Evolutionary conservation across 2,329 filamentous ascomycete species (phyloP).

Genomic region (Curvularia sp.): DNA sequence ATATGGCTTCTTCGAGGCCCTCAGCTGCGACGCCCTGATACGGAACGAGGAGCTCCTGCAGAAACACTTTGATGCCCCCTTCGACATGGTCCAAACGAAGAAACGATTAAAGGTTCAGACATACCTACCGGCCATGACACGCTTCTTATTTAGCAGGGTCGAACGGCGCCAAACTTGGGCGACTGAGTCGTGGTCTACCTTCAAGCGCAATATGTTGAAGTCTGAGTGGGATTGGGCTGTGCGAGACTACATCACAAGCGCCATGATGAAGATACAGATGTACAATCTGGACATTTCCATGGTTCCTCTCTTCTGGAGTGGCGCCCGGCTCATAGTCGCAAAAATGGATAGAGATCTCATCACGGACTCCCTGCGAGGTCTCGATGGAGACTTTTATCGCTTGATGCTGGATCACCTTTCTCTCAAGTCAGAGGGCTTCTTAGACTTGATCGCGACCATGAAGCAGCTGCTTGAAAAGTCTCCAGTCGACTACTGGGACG

Average conservation of each 20-base stretch:
- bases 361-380: slow-evolving; percentile 75
- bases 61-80: slow-evolving; percentile 79
- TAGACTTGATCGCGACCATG: slow-evolving; percentile 74
- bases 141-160: slow-evolving; percentile 81
- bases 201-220: slow-evolving; percentile 68
- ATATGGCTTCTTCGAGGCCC: slow-evolving; percentile 83
- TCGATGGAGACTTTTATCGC: slow-evolving; percentile 74
- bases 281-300: slow-evolving; percentile 60
- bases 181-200: slow-evolving; percentile 69
- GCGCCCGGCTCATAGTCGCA: slow-evolving; percentile 74
- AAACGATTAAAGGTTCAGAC: slow-evolving; percentile 78
- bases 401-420: slow-evolving; percentile 70
- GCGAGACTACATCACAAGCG: slow-evolving; percentile 72
- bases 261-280: slow-evolving; percentile 68
- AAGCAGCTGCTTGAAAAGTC: slow-evolving; percentile 76
- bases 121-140: slow-evolving; percentile 81
- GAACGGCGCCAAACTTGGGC: slow-evolving; percentile 72
- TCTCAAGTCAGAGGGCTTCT: slow-evolving; percentile 62
- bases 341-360: slow-evolving; percentile 77
- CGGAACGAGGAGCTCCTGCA: slow-evolving; percentile 61
- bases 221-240: slow-evolving; percentile 89
- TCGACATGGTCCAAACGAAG: slow-evolving; percentile 78
- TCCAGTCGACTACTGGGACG: slow-evolving; percentile 84
- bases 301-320: slow-evolving; percentile 80
- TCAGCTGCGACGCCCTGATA: slow-evolving; percentile 84